phyloP scores from a whole-genome alignment of 768 basidiomycete genomes.

The Glaciozyma antarctica region DNA sequence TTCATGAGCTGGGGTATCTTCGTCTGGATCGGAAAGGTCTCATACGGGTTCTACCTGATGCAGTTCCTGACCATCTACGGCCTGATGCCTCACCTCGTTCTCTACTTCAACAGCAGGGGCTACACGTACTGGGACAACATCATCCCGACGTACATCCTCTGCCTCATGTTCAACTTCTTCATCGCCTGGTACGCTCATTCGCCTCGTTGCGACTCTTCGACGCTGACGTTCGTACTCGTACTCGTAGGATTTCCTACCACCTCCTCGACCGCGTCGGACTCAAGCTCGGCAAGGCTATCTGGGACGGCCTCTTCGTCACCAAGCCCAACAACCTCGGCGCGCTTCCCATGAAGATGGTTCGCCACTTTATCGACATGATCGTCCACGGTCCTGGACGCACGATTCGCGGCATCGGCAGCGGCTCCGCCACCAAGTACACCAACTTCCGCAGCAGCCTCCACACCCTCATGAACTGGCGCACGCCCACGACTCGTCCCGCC shows the following conservation, averaged over 20 bases:
- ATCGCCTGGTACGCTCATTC: constrained; percentile 31
- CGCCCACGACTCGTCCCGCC: constrained; percentile 33
- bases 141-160: constrained; percentile 36
- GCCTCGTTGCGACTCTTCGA: neutral
- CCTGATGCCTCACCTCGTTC: constrained; percentile 36
- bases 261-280: constrained; percentile 37
- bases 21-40: constrained; percentile 38
- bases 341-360: constrained; percentile 33
- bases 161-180: constrained; percentile 37
- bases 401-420: constrained; percentile 18
- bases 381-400: constrained; percentile 30
- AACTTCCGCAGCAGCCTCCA: constrained; percentile 14
- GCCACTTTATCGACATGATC: constrained; percentile 25
- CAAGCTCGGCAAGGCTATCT: constrained; percentile 38
- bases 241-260: constrained; percentile 35
- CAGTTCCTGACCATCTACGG: constrained; percentile 38
- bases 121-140: constrained; percentile 35
- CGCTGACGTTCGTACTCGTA: neutral
- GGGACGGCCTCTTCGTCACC: constrained; percentile 38
- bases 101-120: constrained; percentile 32
- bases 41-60: constrained; percentile 39
- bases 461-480: constrained; percentile 36
- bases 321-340: constrained; percentile 36
- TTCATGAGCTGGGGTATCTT: constrained; percentile 36
- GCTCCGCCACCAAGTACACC: constrained; percentile 7